Percentiles rank a stretch among this genome's conserved stretches.
phyloP scores from a whole-genome alignment of 2,329 filamentous ascomycete species.

The Ceratocystis lukuohia region DNA sequence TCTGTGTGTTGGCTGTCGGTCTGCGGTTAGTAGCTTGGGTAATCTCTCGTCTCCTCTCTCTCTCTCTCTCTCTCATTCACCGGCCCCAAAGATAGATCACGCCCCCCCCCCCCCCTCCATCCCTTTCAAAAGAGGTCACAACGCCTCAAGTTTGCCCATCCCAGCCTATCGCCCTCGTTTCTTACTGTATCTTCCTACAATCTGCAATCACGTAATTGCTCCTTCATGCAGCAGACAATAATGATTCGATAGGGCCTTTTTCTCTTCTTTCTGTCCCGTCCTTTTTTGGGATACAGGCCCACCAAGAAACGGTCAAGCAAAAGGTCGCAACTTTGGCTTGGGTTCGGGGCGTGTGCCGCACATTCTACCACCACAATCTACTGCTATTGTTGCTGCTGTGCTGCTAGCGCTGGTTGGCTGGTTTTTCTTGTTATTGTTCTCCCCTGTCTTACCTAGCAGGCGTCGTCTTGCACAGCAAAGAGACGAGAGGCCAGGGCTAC shows the following conservation, averaged over 20 bases:
- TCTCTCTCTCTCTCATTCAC: too few species aligned
- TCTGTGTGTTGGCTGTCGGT: not conserved
- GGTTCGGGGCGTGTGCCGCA: not conserved
- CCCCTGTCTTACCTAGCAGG: too few species aligned
- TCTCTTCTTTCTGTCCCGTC: not conserved
- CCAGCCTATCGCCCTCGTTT: not conserved
- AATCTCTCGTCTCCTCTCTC: not conserved
- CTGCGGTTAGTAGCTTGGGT: not conserved
- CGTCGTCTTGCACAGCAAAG: not conserved
- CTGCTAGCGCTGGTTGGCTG: not conserved
- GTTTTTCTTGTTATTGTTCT: not conserved
- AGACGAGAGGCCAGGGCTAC: not conserved
- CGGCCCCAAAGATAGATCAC: not conserved
- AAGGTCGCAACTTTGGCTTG: not conserved
- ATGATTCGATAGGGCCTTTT: slow-evolving; percentile 1
- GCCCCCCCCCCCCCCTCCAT: not conserved
- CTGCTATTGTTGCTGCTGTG: not conserved
- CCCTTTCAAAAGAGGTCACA: too few species aligned
- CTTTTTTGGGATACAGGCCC: not conserved
- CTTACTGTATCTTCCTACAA: not conserved
- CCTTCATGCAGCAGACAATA: not conserved
- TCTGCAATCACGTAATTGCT: slow-evolving; percentile 7
- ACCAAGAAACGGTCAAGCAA: not conserved
- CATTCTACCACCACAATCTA: not conserved
- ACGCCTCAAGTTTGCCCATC: not conserved